A percentile compares a stretch with the other conserved stretches of the same genome.
These are phyloP conservation scores for Pugionium cornutum DNA, from an alignment of 345 rosid genomes.

Conservation along the genomic window DNA sequence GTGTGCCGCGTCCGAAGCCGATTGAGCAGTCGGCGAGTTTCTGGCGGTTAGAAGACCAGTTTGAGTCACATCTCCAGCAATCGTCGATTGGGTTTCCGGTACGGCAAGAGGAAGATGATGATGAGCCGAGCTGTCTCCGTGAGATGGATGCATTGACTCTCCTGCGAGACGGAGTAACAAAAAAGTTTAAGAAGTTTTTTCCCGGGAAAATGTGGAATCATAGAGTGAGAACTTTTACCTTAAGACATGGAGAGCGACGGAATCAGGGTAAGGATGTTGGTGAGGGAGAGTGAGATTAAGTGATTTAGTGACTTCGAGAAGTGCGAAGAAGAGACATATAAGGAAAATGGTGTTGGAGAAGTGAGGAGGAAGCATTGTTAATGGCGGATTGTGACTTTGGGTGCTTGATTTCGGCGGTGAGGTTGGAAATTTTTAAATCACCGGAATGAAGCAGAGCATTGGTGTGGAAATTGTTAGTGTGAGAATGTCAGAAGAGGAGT, in stretches of 20 bases:
- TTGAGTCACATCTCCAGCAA: constrained; percentile 65
- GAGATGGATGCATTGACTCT: constrained; percentile 42
- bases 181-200: constrained; percentile 1
- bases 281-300: constrained; percentile 59
- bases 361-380: constrained; percentile 46
- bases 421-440: constrained; percentile 11
- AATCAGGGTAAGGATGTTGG: constrained; percentile 65
- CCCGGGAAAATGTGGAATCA: constrained; percentile 11
- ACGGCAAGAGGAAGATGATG: constrained; percentile 43
- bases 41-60: constrained; percentile 66
- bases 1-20: constrained; percentile 66
- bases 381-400: constrained; percentile 27
- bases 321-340: constrained; percentile 32
- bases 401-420: constrained; percentile 1
- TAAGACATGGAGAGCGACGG: constrained; percentile 52
- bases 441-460: constrained; percentile 19
- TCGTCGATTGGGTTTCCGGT: constrained; percentile 83
- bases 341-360: constrained; percentile 44
- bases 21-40: constrained; percentile 63
- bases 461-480: not conserved
- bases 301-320: constrained; percentile 26
- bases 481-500: constrained; percentile 35
- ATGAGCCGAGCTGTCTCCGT: constrained; percentile 41
- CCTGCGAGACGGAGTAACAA: constrained; percentile 29
- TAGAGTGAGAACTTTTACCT: constrained; percentile 43